phyloP scores from a whole-genome alignment of 352 stramenopile species.

The Phytophthora tentaculata region DNA sequence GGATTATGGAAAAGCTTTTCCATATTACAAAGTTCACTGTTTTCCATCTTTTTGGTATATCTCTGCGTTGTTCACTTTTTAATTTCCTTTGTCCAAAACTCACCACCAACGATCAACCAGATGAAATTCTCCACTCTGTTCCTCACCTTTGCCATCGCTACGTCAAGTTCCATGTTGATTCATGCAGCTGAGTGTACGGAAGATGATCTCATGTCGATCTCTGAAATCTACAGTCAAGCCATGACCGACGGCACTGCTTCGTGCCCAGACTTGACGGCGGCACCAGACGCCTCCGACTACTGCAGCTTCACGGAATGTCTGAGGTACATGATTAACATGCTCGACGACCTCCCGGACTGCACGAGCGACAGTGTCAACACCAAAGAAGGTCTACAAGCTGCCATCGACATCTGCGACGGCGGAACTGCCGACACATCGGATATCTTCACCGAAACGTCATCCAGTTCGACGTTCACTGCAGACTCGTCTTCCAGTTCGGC shows the following conservation, averaged over 20 bases:
- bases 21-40: background rate
- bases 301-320: conserved; percentile 22
- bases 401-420: conserved; percentile 23
- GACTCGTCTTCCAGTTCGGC: conserved; percentile 5
- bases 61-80: background rate
- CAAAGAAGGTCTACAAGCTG: conserved; percentile 13
- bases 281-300: conserved; percentile 18
- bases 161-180: background rate
- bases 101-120: background rate
- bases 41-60: background rate
- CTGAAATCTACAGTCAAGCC: conserved; percentile 16
- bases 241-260: conserved; percentile 9
- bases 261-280: conserved; percentile 16
- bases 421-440: conserved; percentile 12
- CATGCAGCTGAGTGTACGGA: conserved; percentile 24
- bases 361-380: conserved; percentile 22
- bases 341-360: conserved; percentile 28
- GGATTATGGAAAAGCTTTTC: background rate
- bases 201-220: conserved; percentile 1
- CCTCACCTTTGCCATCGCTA: background rate
- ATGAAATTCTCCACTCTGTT: conserved; percentile 15
- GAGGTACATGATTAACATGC: conserved; percentile 11
- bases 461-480: conserved; percentile 1
- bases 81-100: background rate
- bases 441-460: conserved; percentile 12